Base-by-base conservation (phyloP, 305 asterid genomes). In the Fraxinus angustifolia region DNA sequence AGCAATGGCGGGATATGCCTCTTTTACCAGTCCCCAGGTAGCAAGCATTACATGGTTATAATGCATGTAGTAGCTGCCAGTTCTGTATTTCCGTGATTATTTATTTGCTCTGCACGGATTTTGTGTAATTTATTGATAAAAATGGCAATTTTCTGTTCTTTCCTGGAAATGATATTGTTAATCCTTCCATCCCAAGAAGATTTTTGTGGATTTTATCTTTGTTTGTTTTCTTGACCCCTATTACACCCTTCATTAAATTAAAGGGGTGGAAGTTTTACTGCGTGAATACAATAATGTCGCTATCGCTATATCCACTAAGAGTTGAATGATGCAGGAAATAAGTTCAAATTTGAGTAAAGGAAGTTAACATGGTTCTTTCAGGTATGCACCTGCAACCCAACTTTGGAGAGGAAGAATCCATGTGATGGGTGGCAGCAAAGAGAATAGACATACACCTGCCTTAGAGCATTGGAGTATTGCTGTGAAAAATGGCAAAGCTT, bases 361-460 rank as follows among this genome's bases (percentile, higher is more conserved):
- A 21, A 60, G 71, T 73, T 78, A 45, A 75, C 78, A 78, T 76
- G 86, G 83, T 77, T 36, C 76, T 84, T 79, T 81, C 89, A 96
- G 99, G 86, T 94, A 96, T 88, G 98, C 98, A 26, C 99, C 99
- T 74, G 98, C 99, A 80, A 96, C 99, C 58, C 96, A 91, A 87
- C 96, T 96, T 83, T 96, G 97, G 98, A 92, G 95, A 84, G 98
- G 98, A 78, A 88, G 98, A 67, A 94, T 96, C 81, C 99, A 96
- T 87, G 97, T 96, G 82, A 94, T 96, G 98, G 98, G 99, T 65
- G 99, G 99, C 77, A 94, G 99, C 91, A 96, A 91, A 87, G 98
- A 92, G 88, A 90, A 96, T 85, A 88, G 98, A 34, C 89, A 91
- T 82, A 92, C 97, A 2, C 95, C 97, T 30, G 97, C 91, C 74